Evolutionary conservation across 2,329 filamentous ascomycete species (phyloP).

Genomic region (Penicillium sp.): DNA sequence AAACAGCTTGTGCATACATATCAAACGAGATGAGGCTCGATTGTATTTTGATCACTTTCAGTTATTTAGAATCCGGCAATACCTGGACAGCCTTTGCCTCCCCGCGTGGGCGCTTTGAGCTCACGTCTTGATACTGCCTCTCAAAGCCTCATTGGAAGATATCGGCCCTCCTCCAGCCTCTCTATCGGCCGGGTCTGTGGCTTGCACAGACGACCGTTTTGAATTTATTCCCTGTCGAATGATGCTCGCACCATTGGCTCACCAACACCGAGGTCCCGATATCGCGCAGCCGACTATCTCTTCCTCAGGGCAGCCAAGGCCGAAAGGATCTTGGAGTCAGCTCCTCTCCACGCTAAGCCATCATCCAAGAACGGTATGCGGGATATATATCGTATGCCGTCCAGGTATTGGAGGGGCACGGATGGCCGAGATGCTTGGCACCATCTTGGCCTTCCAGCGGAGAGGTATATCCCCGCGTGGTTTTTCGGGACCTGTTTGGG

Average conservation of each 20-base stretch:
- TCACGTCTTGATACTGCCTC: neutral
- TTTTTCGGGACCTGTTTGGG: slow-evolving; percentile 11
- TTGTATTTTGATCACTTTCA: neutral
- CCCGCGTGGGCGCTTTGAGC: neutral
- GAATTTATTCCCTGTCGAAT: neutral
- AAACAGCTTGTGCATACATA: neutral
- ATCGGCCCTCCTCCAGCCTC: neutral
- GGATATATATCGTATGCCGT: slow-evolving; percentile 9
- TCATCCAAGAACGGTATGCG: slow-evolving; percentile 4
- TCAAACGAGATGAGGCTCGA: neutral
- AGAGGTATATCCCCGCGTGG: slow-evolving; percentile 16
- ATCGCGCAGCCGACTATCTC: slow-evolving; percentile 1
- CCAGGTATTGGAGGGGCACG: slow-evolving; percentile 14
- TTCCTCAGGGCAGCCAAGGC: slow-evolving; percentile 10
- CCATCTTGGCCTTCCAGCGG: slow-evolving; percentile 20
- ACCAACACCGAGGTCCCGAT: slow-evolving; percentile 9
- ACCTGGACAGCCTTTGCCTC: neutral
- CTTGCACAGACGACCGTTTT: neutral
- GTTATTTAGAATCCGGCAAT: neutral
- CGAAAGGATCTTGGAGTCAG: slow-evolving; percentile 11
- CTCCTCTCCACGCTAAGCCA: slow-evolving; percentile 13
- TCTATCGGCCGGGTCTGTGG: neutral
- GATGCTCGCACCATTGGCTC: slow-evolving; percentile 5
- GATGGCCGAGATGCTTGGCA: slow-evolving; percentile 22
- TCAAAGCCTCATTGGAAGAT: neutral